A percentile compares a stretch with the other conserved stretches of the same genome.
Evolutionary conservation across 306 rosid genomes (phyloP).

Genomic region (Cicer chorassanicum): DNA sequence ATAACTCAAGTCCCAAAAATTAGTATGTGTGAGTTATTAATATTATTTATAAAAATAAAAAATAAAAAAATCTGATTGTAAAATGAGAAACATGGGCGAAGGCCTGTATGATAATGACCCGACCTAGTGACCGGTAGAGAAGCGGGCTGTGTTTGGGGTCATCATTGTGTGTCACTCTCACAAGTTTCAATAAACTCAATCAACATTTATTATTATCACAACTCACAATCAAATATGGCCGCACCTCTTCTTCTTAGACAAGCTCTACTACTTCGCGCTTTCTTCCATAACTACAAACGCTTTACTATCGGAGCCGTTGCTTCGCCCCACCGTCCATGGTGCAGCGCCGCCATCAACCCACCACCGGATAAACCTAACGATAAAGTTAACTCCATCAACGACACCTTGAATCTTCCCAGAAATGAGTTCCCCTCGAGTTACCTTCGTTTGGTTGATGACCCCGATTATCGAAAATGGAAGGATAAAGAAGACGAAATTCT

Average conservation of each 20-base stretch:
- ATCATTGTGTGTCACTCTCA: neutral
- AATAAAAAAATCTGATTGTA: too few species aligned
- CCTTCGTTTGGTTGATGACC: slow-evolving; percentile 57
- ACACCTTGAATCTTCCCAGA: slow-evolving; percentile 35
- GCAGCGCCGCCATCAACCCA: slow-evolving; percentile 47
- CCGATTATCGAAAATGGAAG: slow-evolving; percentile 73
- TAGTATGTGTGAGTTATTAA: too few species aligned
- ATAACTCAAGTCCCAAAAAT: too few species aligned
- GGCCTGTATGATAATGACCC: too few species aligned
- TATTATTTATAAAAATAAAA: too few species aligned
- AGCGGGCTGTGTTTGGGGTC: too few species aligned
- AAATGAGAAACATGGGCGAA: too few species aligned
- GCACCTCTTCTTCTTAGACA: slow-evolving; percentile 55
- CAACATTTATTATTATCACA: neutral
- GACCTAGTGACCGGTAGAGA: too few species aligned
- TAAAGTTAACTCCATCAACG: slow-evolving; percentile 39
- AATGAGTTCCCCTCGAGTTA: slow-evolving; percentile 44
- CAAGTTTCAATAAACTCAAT: neutral
- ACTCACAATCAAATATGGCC: slow-evolving; percentile 55
- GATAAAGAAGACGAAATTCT: slow-evolving; percentile 69
- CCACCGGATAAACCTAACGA: slow-evolving; percentile 54
- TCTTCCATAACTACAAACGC: slow-evolving; percentile 47
- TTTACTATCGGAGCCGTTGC: slow-evolving; percentile 39
- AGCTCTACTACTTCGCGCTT: slow-evolving; percentile 54
- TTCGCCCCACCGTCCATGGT: slow-evolving; percentile 48